Base-by-base conservation (phyloP, 495 filamentous ascomycete species). In the Penicillium pulvis region DNA sequence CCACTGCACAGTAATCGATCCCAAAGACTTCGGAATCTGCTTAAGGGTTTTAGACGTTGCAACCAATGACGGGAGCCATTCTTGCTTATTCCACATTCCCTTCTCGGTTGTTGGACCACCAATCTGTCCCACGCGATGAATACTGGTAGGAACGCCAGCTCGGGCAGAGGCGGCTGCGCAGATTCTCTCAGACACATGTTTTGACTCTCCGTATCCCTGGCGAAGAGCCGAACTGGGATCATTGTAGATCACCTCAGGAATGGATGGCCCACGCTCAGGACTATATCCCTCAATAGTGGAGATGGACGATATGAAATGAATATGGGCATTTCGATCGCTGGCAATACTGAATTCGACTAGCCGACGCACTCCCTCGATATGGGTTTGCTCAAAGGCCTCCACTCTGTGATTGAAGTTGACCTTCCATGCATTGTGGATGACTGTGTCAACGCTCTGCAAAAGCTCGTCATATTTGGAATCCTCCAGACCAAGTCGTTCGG, bases 391-490 rank as follows among this genome's bases (percentile, higher is more conserved):
- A 28, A 86, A 86, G 1, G 77, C 78, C 33, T 74, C 71, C 45
- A 84, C 67, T 0, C 75, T 61, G 19, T 77, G 74, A 65, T 86
- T 85, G 74, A 86, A 87, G 64, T 87, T 80, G 16, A 87, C 83
- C 2, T 77, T 79, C 85, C 84, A 87, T 28, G 81, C 80, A 64
- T 84, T 85, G 63, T 86, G 82, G 53, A 85, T 82, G 26, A 86
- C 66, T 3, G 75, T 50, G 78, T 82, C 28, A 66, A 77, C 52
- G 36, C 26, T 11, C 19, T 44, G 26, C 14, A 55, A 11, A 16
- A 63, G 24, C 41, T 51, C 31, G 1, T 55, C 51, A 20, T 62
- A 66, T 17, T 63, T 63, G 1, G 14, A 24, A 9, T 51, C 50
- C 70, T 24, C 56, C 0, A 66, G 46, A 0, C 60, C 60, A 6